Evolutionary conservation across 2,329 filamentous ascomycete species (phyloP).

Genomic region (Colletotrichum siamense): DNA sequence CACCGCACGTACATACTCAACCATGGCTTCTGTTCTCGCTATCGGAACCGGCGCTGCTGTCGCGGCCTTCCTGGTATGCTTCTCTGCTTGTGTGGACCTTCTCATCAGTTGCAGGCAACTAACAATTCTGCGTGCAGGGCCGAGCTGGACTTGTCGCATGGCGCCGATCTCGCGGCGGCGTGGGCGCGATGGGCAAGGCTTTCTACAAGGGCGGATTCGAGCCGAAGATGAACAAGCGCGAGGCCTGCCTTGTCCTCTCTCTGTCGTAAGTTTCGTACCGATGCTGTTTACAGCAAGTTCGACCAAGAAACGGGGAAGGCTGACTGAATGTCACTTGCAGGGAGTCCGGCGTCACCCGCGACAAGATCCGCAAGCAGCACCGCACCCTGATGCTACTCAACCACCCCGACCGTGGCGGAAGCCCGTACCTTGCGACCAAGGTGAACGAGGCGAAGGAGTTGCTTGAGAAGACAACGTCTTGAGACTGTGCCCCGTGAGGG

Average conservation of each 20-base stretch:
- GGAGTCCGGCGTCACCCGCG: slow-evolving; percentile 86
- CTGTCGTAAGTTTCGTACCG: slow-evolving; percentile 68
- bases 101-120: neutral
- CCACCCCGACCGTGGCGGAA: slow-evolving; percentile 96
- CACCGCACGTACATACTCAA: neutral
- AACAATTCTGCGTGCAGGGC: slow-evolving; percentile 60
- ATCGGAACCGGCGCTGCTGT: slow-evolving; percentile 54
- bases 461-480: slow-evolving; percentile 72
- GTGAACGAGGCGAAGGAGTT: slow-evolving; percentile 99
- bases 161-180: slow-evolving; percentile 78
- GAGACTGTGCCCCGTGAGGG: neutral
- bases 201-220: slow-evolving; percentile 99
- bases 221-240: slow-evolving; percentile 88
- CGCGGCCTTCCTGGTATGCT: slow-evolving; percentile 55
- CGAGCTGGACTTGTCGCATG: slow-evolving; percentile 91
- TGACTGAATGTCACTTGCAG: slow-evolving; percentile 47
- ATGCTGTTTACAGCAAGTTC: neutral
- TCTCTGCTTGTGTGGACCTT: neutral
- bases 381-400: slow-evolving; percentile 96
- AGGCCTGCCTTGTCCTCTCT: slow-evolving; percentile 89
- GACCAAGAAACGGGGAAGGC: neutral
- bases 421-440: slow-evolving; percentile 95
- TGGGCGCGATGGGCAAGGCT: slow-evolving; percentile 83
- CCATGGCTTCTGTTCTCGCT: slow-evolving; percentile 51
- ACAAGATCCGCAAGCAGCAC: slow-evolving; percentile 95